These are phyloP conservation scores for Coemansia sp. DNA, from an alignment of 371 early-diverging fungal species.

Conservation along the genomic window DNA sequence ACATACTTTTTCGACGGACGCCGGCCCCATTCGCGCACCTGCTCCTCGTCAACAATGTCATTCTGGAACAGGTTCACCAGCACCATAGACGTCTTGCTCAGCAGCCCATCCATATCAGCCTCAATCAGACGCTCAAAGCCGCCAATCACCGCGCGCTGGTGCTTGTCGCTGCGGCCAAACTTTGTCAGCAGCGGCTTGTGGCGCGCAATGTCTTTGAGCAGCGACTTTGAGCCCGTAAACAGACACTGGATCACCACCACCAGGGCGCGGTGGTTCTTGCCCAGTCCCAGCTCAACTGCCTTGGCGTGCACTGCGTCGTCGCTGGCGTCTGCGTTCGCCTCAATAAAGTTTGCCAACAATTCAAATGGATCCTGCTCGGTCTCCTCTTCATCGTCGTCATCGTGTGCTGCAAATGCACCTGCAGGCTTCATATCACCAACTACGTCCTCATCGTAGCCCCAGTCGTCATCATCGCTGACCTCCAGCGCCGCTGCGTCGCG, in stretches of 20 bases:
- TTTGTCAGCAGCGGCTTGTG: conserved; percentile 63
- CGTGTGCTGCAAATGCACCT: conserved; percentile 53
- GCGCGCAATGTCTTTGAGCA: conserved; percentile 63
- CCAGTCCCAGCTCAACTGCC: conserved; percentile 74
- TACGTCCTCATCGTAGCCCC: conserved; percentile 82
- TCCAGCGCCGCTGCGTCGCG: conserved; percentile 28
- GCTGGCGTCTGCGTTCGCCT: conserved; percentile 28
- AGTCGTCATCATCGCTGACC: conserved; percentile 68
- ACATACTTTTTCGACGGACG: conserved; percentile 90
- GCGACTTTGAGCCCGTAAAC: conserved; percentile 50
- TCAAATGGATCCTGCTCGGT: conserved; percentile 71
- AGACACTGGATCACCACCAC: conserved; percentile 74
- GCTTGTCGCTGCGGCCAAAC: conserved; percentile 78
- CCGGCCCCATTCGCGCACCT: conserved; percentile 84
- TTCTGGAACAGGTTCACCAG: conserved; percentile 87
- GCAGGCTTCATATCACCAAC: conserved; percentile 52
- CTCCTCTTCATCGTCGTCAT: conserved; percentile 45
- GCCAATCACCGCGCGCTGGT: conserved; percentile 85
- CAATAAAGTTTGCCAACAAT: conserved; percentile 66
- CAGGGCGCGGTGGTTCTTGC: conserved; percentile 71
- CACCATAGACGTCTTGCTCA: conserved; percentile 73
- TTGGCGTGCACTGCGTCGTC: conserved; percentile 69
- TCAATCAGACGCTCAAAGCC: conserved; percentile 88
- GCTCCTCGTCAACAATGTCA: conserved; percentile 91
- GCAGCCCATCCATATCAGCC: conserved; percentile 61